phyloP scores from a whole-genome alignment of 805 yeast species.

The Vanderwaltozyma tropicalis region DNA sequence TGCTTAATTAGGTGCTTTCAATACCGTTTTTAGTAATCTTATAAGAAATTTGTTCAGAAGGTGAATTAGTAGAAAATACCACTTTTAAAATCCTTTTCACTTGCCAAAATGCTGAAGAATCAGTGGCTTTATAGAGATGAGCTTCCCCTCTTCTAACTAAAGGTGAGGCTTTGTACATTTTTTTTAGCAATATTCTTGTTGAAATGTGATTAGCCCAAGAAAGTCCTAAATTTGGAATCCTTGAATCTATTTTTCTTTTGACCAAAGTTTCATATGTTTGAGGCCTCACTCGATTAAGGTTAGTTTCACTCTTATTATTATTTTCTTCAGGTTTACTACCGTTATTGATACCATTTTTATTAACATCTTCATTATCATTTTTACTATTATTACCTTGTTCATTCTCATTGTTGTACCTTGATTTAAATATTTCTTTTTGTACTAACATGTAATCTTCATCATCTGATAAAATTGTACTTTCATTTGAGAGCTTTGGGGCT shows the following conservation, averaged over 20 bases:
- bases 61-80: conserved; percentile 32
- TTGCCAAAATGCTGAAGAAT: conserved; percentile 26
- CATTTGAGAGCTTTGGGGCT: not conserved
- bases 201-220: conserved; percentile 44
- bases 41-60: conserved; percentile 15
- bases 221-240: conserved; percentile 46
- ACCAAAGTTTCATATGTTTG: not conserved
- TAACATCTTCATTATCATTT: not conserved
- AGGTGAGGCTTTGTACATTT: conserved; percentile 33
- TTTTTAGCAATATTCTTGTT: conserved; percentile 38
- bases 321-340: not conserved
- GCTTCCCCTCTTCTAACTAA: conserved; percentile 21
- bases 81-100: conserved; percentile 30
- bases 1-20: conserved; percentile 7
- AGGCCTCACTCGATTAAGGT: too few relatives aligned
- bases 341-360: not conserved
- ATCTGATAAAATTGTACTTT: conserved; percentile 18
- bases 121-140: conserved; percentile 24
- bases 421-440: conserved; percentile 12
- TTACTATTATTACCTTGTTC: not conserved
- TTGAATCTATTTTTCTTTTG: conserved; percentile 26
- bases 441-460: conserved; percentile 22
- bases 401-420: conserved; percentile 1
- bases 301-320: not conserved
- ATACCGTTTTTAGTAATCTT: conserved; percentile 21